These are phyloP conservation scores for Exophiala calicioides DNA, from an alignment of 2,329 filamentous ascomycete genomes.

Conservation along the genomic window DNA sequence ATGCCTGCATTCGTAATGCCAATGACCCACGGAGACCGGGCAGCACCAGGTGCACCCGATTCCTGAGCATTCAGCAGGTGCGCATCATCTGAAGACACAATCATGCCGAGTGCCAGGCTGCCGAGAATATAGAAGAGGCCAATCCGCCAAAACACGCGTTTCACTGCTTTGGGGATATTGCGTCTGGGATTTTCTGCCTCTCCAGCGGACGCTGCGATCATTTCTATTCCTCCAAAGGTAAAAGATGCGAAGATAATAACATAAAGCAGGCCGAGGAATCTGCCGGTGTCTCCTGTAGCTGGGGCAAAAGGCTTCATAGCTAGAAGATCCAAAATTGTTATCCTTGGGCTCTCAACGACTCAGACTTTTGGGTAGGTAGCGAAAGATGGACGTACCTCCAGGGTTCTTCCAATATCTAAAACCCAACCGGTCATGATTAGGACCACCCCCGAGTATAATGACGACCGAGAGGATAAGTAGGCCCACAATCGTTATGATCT, in stretches of 20 bases:
- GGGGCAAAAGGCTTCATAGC: conserved; percentile 50
- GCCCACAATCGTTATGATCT: conserved; percentile 65
- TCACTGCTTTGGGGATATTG: conserved; percentile 57
- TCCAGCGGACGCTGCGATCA: conserved; percentile 57
- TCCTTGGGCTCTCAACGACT: background rate
- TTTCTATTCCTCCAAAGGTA: conserved; percentile 47
- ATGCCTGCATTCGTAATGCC: conserved; percentile 44
- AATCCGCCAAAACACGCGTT: conserved; percentile 57
- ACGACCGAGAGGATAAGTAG: conserved; percentile 66
- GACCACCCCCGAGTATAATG: conserved; percentile 65
- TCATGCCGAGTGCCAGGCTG: conserved; percentile 45
- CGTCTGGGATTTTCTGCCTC: conserved; percentile 56
- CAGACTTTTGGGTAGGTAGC: background rate
- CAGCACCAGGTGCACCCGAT: conserved; percentile 66
- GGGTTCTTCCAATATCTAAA: conserved; percentile 68
- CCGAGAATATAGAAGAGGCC: conserved; percentile 57
- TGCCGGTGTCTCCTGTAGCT: conserved; percentile 43
- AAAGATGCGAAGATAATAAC: conserved; percentile 47
- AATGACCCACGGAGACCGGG: conserved; percentile 54
- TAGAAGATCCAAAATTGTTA: conserved; percentile 49
- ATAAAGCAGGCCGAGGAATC: conserved; percentile 55
- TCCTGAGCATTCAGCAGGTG: conserved; percentile 61
- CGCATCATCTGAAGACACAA: conserved; percentile 58
- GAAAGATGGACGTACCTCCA: conserved; percentile 38
- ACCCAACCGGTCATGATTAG: conserved; percentile 61